Base-by-base conservation (phyloP, 768 basidiomycete genomes). In the Chalciporus sphaerocephalus region DNA sequence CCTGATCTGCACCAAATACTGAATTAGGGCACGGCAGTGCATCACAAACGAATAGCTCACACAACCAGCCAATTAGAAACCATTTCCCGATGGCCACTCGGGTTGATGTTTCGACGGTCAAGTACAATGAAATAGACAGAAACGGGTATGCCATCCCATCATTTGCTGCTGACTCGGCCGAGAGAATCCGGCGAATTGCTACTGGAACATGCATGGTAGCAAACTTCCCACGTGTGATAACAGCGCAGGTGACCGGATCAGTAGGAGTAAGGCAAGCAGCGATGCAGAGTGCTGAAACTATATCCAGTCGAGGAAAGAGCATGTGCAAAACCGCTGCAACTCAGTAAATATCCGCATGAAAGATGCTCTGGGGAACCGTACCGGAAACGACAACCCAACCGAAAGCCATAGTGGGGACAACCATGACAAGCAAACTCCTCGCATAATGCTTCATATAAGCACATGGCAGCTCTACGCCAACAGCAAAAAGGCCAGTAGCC, bases 101-200 rank as follows among this genome's bases (percentile, higher is more conserved):
- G 11, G 68, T 73, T 4, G 82, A 76, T 0, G 74, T 58, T 51
- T 95, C 90, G 5, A 92, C 53, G 8, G 83, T 83, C 37, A 98
- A 73, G 62, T 95, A 97, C 10, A 98, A 74, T 3, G 95, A 80
- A 42, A 98, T 74, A 18, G 80, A 78, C 43, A 97, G 72, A 64
- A 97, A 97, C 0, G 93, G 93, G 63, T 94, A 96, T 2, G 94
- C 92, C 12, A 97, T 75, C 2, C 96, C 96, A 55, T 98, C 96
- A 65, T 99, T 99, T 6, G 90, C 85, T 0, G 94, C 96, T 5
- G 88, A 89, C 66, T 98, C 95, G 0, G 90, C 91, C 0, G 87
- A 79, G 6, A 96, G 71, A 34, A 96, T 74, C 17, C 81, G 84
- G 18, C 94, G 81, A 17, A 98, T 73, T 42, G 89, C 84, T 6